Percentiles rank a stretch among this genome's conserved stretches.
Evolutionary conservation across 202 grass and related monocot genomes (phyloP).

Genomic region (Dendrocalamus latiflorus): DNA sequence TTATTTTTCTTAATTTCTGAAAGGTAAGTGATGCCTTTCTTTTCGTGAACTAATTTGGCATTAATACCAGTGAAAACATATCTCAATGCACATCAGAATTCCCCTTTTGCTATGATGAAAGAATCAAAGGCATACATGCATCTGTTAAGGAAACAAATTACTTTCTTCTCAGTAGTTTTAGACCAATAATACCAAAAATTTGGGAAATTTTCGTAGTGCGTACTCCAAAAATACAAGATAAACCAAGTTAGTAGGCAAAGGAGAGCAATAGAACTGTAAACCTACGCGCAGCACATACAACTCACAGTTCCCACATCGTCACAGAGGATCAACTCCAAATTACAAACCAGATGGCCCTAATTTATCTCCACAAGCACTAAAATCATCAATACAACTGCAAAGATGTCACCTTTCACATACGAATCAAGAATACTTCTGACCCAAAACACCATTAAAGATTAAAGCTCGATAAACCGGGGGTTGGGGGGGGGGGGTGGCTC

Average conservation of each 20-base stretch:
- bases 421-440: background rate
- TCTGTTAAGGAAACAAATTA: background rate
- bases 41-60: conserved; percentile 12
- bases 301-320: background rate
- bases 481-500: too few species aligned
- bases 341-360: background rate
- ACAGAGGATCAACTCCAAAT: background rate
- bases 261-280: background rate
- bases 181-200: background rate
- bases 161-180: background rate
- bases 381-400: conserved; percentile 16
- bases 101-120: background rate
- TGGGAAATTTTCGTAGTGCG: background rate
- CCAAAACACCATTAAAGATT: background rate
- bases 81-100: background rate
- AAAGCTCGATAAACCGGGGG: background rate
- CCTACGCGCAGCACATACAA: background rate
- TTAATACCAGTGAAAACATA: background rate
- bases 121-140: background rate
- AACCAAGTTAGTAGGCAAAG: background rate
- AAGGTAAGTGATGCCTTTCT: background rate
- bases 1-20: background rate
- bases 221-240: background rate
- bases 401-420: background rate
- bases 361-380: background rate